These are phyloP conservation scores for Penicillium sp. DNA, from an alignment of 2,329 filamentous ascomycete genomes.

Conservation along the genomic window DNA sequence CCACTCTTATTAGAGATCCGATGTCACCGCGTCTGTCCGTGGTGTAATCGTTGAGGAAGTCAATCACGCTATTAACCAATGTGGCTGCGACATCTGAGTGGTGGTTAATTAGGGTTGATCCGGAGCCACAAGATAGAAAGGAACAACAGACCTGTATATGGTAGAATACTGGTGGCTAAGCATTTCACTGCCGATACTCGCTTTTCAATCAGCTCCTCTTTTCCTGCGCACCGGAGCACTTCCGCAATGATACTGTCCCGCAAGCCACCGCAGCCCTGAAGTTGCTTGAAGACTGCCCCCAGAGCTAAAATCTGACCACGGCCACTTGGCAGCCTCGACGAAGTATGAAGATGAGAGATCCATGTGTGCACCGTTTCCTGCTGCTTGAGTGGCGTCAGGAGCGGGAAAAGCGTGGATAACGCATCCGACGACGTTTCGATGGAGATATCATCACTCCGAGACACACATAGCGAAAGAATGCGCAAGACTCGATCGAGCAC, in stretches of 20 bases:
- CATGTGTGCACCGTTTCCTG: slow-evolving; percentile 36
- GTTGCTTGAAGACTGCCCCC: slow-evolving; percentile 37
- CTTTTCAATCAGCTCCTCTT: slow-evolving; percentile 40
- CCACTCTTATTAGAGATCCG: slow-evolving; percentile 76
- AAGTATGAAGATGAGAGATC: slow-evolving; percentile 37
- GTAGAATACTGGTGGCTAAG: slow-evolving; percentile 36
- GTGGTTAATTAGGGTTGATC: slow-evolving; percentile 16
- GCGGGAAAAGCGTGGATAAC: slow-evolving; percentile 37
- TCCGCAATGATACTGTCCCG: slow-evolving; percentile 31
- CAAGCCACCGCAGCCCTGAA: slow-evolving; percentile 23
- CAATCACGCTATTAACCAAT: slow-evolving; percentile 29
- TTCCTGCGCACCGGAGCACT: slow-evolving; percentile 33
- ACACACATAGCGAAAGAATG: slow-evolving; percentile 39
- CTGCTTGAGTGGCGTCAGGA: slow-evolving; percentile 32
- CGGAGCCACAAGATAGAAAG: not conserved
- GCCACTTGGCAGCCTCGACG: slow-evolving; percentile 37
- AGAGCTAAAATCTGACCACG: slow-evolving; percentile 44
- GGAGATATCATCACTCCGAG: slow-evolving; percentile 38
- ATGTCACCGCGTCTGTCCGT: slow-evolving; percentile 85
- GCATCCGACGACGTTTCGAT: slow-evolving; percentile 41
- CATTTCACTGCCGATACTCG: slow-evolving; percentile 40
- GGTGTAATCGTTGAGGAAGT: slow-evolving; percentile 76
- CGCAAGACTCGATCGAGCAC: slow-evolving; percentile 30
- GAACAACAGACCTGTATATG: slow-evolving; percentile 33
- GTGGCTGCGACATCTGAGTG: slow-evolving; percentile 27